These are phyloP conservation scores for Tuber borchii DNA, from an alignment of 495 filamentous ascomycete species.

Conservation along the genomic window DNA sequence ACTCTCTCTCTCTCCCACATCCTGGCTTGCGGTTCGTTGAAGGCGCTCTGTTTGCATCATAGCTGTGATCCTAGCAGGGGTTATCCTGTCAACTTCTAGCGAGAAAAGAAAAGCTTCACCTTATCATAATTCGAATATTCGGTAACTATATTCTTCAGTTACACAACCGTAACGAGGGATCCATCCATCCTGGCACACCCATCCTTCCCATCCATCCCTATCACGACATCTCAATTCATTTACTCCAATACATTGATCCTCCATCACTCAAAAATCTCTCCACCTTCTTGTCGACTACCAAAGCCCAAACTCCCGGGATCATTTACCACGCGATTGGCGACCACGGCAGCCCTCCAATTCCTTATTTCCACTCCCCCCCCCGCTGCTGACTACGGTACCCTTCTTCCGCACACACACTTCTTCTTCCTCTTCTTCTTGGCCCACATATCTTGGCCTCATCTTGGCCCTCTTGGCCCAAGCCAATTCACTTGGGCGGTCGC, in stretches of 20 bases:
- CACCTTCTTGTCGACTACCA: not conserved
- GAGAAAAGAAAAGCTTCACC: not conserved
- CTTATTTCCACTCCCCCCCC: slow-evolving; percentile 6
- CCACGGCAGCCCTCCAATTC: slow-evolving; percentile 7
- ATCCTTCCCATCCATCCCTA: not conserved
- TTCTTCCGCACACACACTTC: slow-evolving; percentile 7
- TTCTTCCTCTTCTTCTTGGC: slow-evolving; percentile 24
- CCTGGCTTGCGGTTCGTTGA: not conserved
- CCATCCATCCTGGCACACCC: not conserved
- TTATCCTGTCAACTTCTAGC: not conserved
- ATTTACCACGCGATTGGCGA: not conserved
- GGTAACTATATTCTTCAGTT: not conserved
- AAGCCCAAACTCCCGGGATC: not conserved
- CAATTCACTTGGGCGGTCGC: slow-evolving; percentile 24
- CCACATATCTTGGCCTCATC: slow-evolving; percentile 28
- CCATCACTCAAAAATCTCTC: not conserved
- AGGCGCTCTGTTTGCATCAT: slow-evolving; percentile 1
- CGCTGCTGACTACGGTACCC: not conserved
- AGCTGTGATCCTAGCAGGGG: not conserved
- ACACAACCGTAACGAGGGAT: not conserved
- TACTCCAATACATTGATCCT: not conserved
- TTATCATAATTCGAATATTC: not conserved
- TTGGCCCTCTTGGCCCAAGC: slow-evolving; percentile 29
- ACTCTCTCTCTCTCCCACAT: not conserved
- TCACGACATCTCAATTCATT: not conserved